Base-by-base conservation (phyloP, 768 basidiomycete genomes). In the Leccinum barrowsii region DNA sequence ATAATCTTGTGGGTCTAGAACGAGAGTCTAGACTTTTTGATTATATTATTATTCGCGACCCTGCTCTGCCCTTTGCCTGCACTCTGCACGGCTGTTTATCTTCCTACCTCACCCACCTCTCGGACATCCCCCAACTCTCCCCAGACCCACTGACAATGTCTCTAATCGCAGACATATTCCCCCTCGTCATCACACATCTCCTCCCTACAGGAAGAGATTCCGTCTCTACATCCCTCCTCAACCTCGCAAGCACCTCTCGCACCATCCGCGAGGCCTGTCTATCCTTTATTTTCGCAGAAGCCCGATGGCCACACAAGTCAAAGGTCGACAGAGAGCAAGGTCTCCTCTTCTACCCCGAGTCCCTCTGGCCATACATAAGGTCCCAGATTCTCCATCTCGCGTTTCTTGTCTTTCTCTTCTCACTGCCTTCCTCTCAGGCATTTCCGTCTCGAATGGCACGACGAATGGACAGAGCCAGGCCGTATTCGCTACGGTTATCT, bases 381-480 rank as follows among this genome's bases (percentile, higher is more conserved):
- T 73, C 30, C 49, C 61, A 54, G 21, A 21, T 26, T 24, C 6
- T 26, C 32, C 17, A 17, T 34, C 2, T 5, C 2, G 0, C 0
- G 37, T 30, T 24, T 26, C 4, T n/a, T 46, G 17, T n/a, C 10
- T n/a, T 28, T 5, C 4, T 0, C 15, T 19, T 1, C 59, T 61
- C 5, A 64, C 61, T 54, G 2, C 46, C 10, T 0, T 21, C 30
- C 44, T 1, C 21, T 13, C 17, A 74, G 73, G 55, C 71, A 75
- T 46, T 71, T 74, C 10, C 66, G 61, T 17, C 66, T 74, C 34
- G 63, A 73, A 35, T 74, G 73, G 73, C 73, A 71, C 42, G 74
- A 75, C 57, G 73, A 74, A 50, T 74, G 73, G 73, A 73, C 73
- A 30, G 73, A 74, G 32, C 74, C 73, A 1, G 68, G 63, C 21